Conservation (phyloP, 2,329 filamentous ascomycete species). For the Colletotrichum chrysophilum region DNA sequence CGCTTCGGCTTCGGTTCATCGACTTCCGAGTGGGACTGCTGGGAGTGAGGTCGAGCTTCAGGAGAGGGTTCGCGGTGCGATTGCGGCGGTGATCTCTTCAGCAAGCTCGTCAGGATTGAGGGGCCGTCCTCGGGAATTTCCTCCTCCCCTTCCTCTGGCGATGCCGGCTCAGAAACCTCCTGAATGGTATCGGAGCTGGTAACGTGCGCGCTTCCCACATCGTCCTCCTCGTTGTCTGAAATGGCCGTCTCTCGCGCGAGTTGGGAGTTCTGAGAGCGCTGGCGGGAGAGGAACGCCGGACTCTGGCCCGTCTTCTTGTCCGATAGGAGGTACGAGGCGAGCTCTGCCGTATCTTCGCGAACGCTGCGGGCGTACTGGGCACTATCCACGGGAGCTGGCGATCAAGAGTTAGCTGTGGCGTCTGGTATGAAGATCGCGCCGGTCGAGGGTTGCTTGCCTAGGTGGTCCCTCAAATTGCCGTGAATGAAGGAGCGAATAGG, state of each 20-base stretch:
- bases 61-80: conserved; percentile 29
- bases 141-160: conserved; percentile 41
- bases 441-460: conserved; percentile 50
- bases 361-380: conserved; percentile 79
- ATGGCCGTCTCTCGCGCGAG: conserved; percentile 27
- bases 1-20: conserved; percentile 13
- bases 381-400: conserved; percentile 62
- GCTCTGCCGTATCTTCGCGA: conserved; percentile 84
- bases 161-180: conserved; percentile 65
- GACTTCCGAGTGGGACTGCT: background rate
- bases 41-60: conserved; percentile 26
- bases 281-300: conserved; percentile 50
- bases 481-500: conserved; percentile 77
- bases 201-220: conserved; percentile 20
- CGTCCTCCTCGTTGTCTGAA: conserved; percentile 31
- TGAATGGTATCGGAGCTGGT: conserved; percentile 56
- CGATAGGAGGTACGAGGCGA: conserved; percentile 81
- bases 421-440: background rate
- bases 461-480: conserved; percentile 63
- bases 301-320: conserved; percentile 56
- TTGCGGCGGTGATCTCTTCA: conserved; percentile 54
- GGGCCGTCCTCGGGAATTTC: conserved; percentile 35
- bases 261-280: conserved; percentile 38
- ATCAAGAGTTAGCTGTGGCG: background rate
- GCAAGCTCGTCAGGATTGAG: conserved; percentile 54